A percentile compares a stretch with the other conserved stretches of the same genome.
Conservation (phyloP, 768 basidiomycete species). For the Leccinum subgranulosum region DNA sequence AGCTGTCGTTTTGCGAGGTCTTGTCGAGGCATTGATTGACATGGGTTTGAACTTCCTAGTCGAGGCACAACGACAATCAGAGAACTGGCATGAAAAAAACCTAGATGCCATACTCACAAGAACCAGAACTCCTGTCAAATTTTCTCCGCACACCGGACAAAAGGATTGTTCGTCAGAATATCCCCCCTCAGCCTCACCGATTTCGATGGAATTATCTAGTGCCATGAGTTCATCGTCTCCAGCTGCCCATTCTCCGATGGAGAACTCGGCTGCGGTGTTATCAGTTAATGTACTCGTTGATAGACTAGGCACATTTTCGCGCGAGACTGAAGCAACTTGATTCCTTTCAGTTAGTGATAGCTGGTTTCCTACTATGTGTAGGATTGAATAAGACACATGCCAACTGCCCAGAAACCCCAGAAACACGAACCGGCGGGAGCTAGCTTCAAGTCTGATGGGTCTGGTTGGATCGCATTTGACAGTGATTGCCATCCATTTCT, state of each 20-base stretch:
- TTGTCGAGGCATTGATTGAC: conserved; percentile 56
- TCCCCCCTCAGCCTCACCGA: conserved; percentile 24
- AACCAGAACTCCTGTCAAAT: conserved; percentile 6
- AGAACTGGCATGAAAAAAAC: conserved; percentile 1
- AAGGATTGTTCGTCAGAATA: background rate
- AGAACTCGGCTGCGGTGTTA: conserved; percentile 10
- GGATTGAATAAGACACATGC: background rate
- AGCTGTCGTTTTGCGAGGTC: conserved; percentile 9
- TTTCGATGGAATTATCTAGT: conserved; percentile 21
- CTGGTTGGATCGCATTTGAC: background rate
- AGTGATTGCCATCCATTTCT: background rate
- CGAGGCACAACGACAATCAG: conserved; percentile 4
- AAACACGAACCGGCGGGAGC: conserved; percentile 12
- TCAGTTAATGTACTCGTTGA: background rate
- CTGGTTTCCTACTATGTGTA: conserved; percentile 2
- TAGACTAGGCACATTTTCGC: background rate
- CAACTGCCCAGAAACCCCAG: background rate
- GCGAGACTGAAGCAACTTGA: background rate
- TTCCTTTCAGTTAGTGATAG: background rate
- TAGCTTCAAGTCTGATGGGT: conserved; percentile 1
- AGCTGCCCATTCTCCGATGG: conserved; percentile 60
- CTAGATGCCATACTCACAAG: conserved; percentile 29
- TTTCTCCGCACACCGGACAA: conserved; percentile 28
- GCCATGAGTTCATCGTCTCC: conserved; percentile 66
- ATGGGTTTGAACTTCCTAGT: conserved; percentile 50